phyloP scores from a whole-genome alignment of 345 rosid species.

The Linum trigynum region DNA sequence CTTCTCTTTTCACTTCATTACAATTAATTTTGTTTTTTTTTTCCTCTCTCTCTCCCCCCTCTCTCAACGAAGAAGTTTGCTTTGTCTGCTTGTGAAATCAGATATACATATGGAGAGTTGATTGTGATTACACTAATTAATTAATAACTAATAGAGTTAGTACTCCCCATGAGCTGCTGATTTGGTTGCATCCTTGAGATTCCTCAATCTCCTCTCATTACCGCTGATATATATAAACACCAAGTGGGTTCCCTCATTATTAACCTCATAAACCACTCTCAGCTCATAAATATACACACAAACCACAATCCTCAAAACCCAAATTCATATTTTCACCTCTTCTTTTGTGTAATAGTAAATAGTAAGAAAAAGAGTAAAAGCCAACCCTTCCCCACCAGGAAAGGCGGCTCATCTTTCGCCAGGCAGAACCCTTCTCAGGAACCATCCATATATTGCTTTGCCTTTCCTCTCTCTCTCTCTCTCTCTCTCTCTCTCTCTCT shows the following conservation, averaged over 20 bases:
- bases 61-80: slow-evolving; percentile 9
- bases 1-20: not conserved
- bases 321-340: not conserved
- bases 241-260: not conserved
- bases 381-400: slow-evolving; percentile 34
- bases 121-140: slow-evolving; percentile 11
- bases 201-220: slow-evolving; percentile 23
- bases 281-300: not conserved
- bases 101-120: slow-evolving; percentile 14
- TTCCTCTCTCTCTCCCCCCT: too few species aligned
- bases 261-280: not conserved
- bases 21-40: too few species aligned
- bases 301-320: not conserved
- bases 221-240: too few species aligned
- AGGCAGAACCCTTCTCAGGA: slow-evolving; percentile 60
- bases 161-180: slow-evolving; percentile 51
- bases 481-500: not conserved
- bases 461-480: not conserved
- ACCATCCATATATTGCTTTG: slow-evolving; percentile 26
- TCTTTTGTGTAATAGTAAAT: too few species aligned
- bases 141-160: not conserved
- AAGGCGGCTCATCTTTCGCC: slow-evolving; percentile 98
- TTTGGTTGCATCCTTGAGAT: slow-evolving; percentile 46
- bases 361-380: too few species aligned
- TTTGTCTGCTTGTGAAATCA: slow-evolving; percentile 29